These are phyloP conservation scores for Leccinellum albellum DNA, from an alignment of 768 basidiomycete genomes.

Conservation along the genomic window DNA sequence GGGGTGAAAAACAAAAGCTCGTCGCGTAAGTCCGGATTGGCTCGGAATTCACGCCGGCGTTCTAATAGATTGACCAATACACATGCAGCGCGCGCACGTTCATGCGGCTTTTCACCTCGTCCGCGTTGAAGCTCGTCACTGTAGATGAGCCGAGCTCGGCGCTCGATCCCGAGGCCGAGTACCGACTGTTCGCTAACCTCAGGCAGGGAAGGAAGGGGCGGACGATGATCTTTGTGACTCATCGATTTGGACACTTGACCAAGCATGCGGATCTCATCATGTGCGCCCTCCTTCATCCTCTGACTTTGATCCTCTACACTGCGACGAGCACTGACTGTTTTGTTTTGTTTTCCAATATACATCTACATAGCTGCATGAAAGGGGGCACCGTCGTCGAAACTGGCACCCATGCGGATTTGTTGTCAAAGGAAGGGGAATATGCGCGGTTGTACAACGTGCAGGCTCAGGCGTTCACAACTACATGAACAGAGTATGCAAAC, in stretches of 20 bases:
- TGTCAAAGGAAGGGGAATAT: constrained; percentile 32
- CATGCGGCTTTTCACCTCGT: constrained; percentile 34
- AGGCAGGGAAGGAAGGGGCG: constrained; percentile 27
- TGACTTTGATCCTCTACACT: neutral
- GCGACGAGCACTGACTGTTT: neutral
- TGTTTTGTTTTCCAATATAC: neutral
- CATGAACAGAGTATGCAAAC: neutral
- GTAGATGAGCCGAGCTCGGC: constrained; percentile 40
- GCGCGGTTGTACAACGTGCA: constrained; percentile 32
- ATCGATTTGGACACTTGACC: constrained; percentile 38
- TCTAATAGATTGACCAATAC: neutral
- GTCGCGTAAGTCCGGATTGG: constrained; percentile 17
- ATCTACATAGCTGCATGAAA: constrained; percentile 32
- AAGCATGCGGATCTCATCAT: constrained; percentile 36
- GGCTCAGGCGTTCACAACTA: constrained; percentile 26
- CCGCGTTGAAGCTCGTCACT: constrained; percentile 26
- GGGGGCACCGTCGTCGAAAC: constrained; percentile 27
- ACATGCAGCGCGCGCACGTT: constrained; percentile 35
- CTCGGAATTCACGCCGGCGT: neutral
- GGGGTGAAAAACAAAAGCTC: constrained; percentile 32
- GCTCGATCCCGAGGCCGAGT: constrained; percentile 36
- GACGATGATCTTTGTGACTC: constrained; percentile 41
- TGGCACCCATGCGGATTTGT: constrained; percentile 32
- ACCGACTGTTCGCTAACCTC: constrained; percentile 29
- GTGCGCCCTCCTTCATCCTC: constrained; percentile 20